Conservation (phyloP, 116 monocot species). For the Iris pallida region DNA sequence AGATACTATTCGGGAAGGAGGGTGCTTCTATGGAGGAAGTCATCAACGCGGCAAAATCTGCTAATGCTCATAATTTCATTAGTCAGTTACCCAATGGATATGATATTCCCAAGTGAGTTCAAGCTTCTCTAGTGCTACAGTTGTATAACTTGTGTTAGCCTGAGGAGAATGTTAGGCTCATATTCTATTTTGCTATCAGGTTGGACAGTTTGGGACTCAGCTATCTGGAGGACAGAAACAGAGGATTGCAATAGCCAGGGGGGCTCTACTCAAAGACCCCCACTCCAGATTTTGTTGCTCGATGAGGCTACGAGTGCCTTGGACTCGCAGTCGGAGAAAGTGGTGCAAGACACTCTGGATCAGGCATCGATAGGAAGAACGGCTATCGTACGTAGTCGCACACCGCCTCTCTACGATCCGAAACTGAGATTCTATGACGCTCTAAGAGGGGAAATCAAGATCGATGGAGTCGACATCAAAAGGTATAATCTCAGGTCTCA, state of each 20-base stretch:
- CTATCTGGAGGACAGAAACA: conserved; percentile 16
- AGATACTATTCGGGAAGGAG: conserved; percentile 39
- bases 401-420: conserved; percentile 29
- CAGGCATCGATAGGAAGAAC: conserved; percentile 29
- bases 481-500: conserved; percentile 1
- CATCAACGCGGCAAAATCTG: conserved; percentile 26
- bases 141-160: too few species aligned
- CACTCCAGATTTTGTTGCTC: conserved; percentile 22
- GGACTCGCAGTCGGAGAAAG: conserved; percentile 30
- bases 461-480: conserved; percentile 18
- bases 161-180: too few species aligned
- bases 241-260: conserved; percentile 42
- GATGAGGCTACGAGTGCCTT: conserved; percentile 22
- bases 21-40: conserved; percentile 34
- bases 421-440: conserved; percentile 18
- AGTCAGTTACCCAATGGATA: conserved; percentile 39
- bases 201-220: background rate
- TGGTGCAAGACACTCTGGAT: conserved; percentile 39
- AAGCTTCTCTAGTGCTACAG: too few species aligned
- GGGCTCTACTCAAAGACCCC: conserved; percentile 34
- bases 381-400: conserved; percentile 30
- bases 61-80: conserved; percentile 45
- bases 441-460: background rate
- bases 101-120: conserved; percentile 29
- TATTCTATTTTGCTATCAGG: background rate